Percentiles rank a stretch among this genome's conserved stretches.
Conservation (phyloP, 768 basidiomycete species). For the Podaxis sp. region DNA sequence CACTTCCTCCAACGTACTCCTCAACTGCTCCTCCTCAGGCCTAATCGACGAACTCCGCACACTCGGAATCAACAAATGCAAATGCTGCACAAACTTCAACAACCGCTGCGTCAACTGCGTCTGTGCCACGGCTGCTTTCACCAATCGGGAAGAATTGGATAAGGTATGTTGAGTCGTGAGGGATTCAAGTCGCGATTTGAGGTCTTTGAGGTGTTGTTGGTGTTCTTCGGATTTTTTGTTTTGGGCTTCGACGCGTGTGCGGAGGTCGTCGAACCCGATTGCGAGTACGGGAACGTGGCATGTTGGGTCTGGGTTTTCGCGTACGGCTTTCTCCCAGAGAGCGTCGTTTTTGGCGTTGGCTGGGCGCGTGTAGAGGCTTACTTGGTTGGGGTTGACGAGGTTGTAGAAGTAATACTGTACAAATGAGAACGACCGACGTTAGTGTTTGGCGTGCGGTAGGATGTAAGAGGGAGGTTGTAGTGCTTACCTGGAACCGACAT, state of each 20-base stretch:
- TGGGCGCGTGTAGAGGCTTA: conserved; percentile 69
- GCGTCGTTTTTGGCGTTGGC: conserved; percentile 68
- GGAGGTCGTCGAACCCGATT: conserved; percentile 79
- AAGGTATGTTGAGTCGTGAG: conserved; percentile 65
- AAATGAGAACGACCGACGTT: neutral
- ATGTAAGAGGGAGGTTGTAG: neutral
- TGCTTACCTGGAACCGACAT: conserved; percentile 77
- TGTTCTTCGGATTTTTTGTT: conserved; percentile 63
- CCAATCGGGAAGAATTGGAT: conserved; percentile 65
- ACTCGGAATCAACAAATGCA: conserved; percentile 77
- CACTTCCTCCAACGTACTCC: conserved; percentile 69
- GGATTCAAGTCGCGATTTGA: conserved; percentile 60
- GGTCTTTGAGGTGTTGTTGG: conserved; percentile 68
- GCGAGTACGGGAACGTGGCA: conserved; percentile 75
- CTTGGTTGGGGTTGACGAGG: conserved; percentile 68
- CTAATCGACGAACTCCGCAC: conserved; percentile 74
- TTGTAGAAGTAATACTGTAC: conserved; percentile 82
- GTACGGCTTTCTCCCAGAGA: conserved; percentile 75
- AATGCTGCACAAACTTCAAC: conserved; percentile 66
- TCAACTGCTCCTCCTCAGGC: conserved; percentile 77
- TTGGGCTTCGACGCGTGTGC: conserved; percentile 77
- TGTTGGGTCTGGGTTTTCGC: conserved; percentile 80
- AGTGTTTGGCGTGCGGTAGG: neutral
- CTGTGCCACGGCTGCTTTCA: conserved; percentile 61
- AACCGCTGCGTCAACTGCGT: conserved; percentile 72